phyloP scores from a whole-genome alignment of 495 filamentous ascomycete species.

The Bombardia bombarda region DNA sequence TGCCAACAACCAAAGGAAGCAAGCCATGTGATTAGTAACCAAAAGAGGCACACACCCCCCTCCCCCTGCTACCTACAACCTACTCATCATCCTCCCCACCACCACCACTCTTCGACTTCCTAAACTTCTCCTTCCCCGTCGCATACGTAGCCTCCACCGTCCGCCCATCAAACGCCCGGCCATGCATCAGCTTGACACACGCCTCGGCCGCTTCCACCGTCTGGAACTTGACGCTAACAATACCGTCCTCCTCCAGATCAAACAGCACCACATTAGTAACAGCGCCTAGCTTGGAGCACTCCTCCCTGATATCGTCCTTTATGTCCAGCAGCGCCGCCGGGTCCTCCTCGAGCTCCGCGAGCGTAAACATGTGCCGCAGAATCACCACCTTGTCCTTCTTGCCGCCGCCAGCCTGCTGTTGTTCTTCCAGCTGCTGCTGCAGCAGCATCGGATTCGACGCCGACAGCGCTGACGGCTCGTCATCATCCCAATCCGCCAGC shows the following conservation, averaged over 20 bases:
- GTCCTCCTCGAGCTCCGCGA: conserved; percentile 78
- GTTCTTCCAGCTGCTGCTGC: conserved; percentile 2
- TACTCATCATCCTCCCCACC: conserved; percentile 30
- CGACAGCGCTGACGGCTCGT: conserved; percentile 39
- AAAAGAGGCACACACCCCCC: no score
- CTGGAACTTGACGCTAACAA: conserved; percentile 74
- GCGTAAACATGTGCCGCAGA: conserved; percentile 90
- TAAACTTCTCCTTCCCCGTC: conserved; percentile 68
- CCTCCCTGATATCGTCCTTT: conserved; percentile 86
- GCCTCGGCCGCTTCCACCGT: conserved; percentile 60
- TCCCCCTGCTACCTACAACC: no score
- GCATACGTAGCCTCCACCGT: conserved; percentile 70
- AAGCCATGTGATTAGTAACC: no score
- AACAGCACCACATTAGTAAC: conserved; percentile 89
- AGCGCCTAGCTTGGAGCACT: conserved; percentile 76
- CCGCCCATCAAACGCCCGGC: conserved; percentile 68
- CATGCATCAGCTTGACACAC: conserved; percentile 73
- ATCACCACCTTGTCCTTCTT: conserved; percentile 76
- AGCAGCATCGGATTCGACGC: no score
- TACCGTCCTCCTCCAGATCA: conserved; percentile 79
- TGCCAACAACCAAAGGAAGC: no score
- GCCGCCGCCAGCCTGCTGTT: conserved; percentile 22
- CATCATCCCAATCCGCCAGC: conserved; percentile 89
- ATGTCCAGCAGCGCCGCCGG: conserved; percentile 78
- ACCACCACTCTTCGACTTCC: conserved; percentile 48